Conservation (phyloP, 202 grass and related monocot genomes). For the Zizania palustris region DNA sequence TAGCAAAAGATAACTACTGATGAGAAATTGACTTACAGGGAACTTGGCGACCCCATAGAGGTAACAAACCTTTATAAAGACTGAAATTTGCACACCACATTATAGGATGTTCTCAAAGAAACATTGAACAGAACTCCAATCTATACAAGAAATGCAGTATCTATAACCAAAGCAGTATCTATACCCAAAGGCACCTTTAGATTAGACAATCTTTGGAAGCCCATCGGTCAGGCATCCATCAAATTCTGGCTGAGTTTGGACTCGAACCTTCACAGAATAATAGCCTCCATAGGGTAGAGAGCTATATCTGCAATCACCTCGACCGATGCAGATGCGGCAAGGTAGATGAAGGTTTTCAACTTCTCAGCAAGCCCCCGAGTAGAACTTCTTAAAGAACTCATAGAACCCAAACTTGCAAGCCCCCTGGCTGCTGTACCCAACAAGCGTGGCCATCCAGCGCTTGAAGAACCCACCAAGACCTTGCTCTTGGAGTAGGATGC, state of each 20-base stretch:
- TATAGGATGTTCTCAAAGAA: conserved; percentile 13
- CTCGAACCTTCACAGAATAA: conserved; percentile 75
- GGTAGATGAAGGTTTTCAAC: conserved; percentile 62
- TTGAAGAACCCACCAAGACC: conserved; percentile 74
- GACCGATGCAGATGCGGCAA: conserved; percentile 68
- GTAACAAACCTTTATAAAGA: conserved; percentile 71
- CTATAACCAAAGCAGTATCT: no score
- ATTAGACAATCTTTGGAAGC: conserved; percentile 66
- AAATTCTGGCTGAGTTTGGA: conserved; percentile 77
- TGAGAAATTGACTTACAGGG: conserved; percentile 52
- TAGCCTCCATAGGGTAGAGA: conserved; percentile 88
- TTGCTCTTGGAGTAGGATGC: conserved; percentile 68
- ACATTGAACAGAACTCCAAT: not conserved
- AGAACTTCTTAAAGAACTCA: conserved; percentile 82
- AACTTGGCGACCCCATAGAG: conserved; percentile 73
- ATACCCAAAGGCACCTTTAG: conserved; percentile 83
- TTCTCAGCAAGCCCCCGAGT: conserved; percentile 51
- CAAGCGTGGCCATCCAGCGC: conserved; percentile 79
- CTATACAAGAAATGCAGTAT: conserved; percentile 27
- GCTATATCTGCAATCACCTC: conserved; percentile 74
- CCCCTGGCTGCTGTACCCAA: conserved; percentile 78
- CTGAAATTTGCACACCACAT: conserved; percentile 45
- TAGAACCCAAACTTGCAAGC: conserved; percentile 91
- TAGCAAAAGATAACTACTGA: conserved; percentile 5
- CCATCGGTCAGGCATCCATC: conserved; percentile 66